Conservation (phyloP, 148 eudicot genomes). For the Chenopodium quinoa region DNA sequence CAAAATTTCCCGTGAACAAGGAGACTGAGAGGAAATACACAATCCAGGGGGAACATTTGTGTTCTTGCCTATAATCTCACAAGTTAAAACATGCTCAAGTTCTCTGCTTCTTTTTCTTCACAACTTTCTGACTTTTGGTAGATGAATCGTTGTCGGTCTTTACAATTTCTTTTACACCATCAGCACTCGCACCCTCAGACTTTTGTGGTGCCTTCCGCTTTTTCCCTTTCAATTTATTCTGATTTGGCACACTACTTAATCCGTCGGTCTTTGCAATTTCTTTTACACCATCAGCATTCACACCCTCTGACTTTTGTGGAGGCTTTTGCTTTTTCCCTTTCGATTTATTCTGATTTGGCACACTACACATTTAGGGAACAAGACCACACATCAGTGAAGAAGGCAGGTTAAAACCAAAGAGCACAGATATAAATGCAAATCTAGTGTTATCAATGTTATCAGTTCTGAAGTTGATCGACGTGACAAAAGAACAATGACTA, state of each 20-base stretch:
- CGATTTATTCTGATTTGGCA: constrained; percentile 16
- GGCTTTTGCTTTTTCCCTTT: constrained; percentile 27
- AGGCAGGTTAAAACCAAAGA: background rate
- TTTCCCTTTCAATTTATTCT: constrained; percentile 20
- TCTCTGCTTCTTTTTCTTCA: constrained; percentile 29
- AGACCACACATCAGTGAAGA: background rate
- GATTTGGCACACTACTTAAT: constrained; percentile 16
- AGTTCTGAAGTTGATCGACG: too few relatives aligned
- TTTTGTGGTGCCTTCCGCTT: constrained; percentile 27
- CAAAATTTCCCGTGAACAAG: background rate
- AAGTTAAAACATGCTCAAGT: constrained; percentile 18
- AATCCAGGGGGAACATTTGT: too few relatives aligned
- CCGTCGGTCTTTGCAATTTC: background rate
- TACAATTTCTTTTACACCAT: constrained; percentile 13
- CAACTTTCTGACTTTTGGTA: background rate
- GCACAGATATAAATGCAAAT: background rate
- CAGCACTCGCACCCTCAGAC: constrained; percentile 6
- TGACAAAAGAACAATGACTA: too few relatives aligned
- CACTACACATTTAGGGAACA: constrained; percentile 8
- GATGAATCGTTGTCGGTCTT: background rate
- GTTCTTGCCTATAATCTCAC: background rate
- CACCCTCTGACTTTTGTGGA: constrained; percentile 15
- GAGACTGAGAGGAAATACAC: background rate
- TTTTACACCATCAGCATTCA: constrained; percentile 10
- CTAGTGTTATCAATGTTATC: background rate